Conservation (phyloP, 208 protist genomes). For the Crithidia bombi region DNA sequence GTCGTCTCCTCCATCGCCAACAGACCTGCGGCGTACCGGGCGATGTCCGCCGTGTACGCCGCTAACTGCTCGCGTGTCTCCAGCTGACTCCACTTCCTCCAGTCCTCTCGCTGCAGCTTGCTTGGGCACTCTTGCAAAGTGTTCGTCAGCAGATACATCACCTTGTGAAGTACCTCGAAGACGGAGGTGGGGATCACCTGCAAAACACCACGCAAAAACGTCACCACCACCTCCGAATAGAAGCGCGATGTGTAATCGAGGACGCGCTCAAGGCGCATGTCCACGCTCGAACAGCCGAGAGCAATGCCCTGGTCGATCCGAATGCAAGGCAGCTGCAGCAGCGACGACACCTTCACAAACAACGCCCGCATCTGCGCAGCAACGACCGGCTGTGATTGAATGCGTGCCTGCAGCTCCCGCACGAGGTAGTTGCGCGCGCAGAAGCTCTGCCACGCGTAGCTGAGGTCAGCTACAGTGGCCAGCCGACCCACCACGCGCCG, state of each 20-base stretch:
- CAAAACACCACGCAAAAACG: conserved; percentile 94
- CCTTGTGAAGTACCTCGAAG: conserved; percentile 94
- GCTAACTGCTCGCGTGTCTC: conserved; percentile 89
- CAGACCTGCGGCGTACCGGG: conserved; percentile 96
- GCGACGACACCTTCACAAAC: conserved; percentile 97
- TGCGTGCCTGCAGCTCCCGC: conserved; percentile 93
- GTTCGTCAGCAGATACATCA: conserved; percentile 94
- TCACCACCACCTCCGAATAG: conserved; percentile 93
- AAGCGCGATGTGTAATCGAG: conserved; percentile 93
- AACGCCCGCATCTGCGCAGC: conserved; percentile 95
- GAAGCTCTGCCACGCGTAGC: conserved; percentile 97
- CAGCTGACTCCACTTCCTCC: conserved; percentile 92
- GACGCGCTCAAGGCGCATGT: conserved; percentile 67
- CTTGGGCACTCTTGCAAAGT: conserved; percentile 79
- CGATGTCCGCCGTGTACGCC: conserved; percentile 89
- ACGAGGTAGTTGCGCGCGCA: conserved; percentile 85
- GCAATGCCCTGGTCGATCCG: conserved; percentile 86
- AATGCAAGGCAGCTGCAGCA: conserved; percentile 95
- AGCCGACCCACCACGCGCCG: conserved; percentile 90
- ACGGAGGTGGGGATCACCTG: conserved; percentile 96
- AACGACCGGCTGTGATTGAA: conserved; percentile 90
- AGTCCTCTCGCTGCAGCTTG: conserved; percentile 59
- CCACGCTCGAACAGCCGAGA: conserved; percentile 25
- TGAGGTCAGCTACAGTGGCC: conserved; percentile 93
- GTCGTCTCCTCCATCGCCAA: conserved; percentile 98